A percentile compares a stretch with the other conserved stretches of the same genome.
Conservation (phyloP, 345 rosid genomes). For the Lumnitzera littorea region DNA sequence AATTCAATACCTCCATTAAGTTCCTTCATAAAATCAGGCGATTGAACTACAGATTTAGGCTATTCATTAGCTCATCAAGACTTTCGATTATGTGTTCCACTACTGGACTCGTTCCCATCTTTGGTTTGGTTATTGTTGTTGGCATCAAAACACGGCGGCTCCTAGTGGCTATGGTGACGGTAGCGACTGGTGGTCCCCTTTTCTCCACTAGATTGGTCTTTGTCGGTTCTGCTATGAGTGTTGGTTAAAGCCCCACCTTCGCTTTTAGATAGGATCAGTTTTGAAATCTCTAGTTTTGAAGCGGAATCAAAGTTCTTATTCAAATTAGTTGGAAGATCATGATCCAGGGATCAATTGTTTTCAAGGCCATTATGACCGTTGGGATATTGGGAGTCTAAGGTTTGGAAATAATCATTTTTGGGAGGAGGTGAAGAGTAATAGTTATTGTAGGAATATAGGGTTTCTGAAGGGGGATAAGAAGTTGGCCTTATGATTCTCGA, state of each 20-base stretch:
- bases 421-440: conserved; percentile 9
- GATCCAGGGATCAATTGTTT: background rate
- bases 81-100: conserved; percentile 63
- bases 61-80: conserved; percentile 94
- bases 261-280: conserved; percentile 47
- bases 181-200: conserved; percentile 75
- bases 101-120: conserved; percentile 32
- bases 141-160: conserved; percentile 47
- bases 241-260: conserved; percentile 51
- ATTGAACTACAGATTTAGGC: conserved; percentile 74
- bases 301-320: background rate
- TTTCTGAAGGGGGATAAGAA: conserved; percentile 4
- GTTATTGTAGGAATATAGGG: conserved; percentile 8
- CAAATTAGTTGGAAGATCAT: background rate
- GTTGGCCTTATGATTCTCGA: background rate
- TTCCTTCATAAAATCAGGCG: conserved; percentile 90
- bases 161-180: conserved; percentile 80
- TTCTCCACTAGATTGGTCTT: conserved; percentile 72
- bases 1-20: conserved; percentile 88
- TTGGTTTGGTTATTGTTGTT: conserved; percentile 14
- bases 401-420: conserved; percentile 8
- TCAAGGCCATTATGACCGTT: conserved; percentile 3
- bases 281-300: conserved; percentile 20
- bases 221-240: conserved; percentile 53
- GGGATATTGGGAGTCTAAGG: conserved; percentile 7